Evolutionary conservation across 148 eudicot genomes (phyloP), one percentile per base, ranked within the genome.

Genomic region (Rhododendron simsii): DNA sequence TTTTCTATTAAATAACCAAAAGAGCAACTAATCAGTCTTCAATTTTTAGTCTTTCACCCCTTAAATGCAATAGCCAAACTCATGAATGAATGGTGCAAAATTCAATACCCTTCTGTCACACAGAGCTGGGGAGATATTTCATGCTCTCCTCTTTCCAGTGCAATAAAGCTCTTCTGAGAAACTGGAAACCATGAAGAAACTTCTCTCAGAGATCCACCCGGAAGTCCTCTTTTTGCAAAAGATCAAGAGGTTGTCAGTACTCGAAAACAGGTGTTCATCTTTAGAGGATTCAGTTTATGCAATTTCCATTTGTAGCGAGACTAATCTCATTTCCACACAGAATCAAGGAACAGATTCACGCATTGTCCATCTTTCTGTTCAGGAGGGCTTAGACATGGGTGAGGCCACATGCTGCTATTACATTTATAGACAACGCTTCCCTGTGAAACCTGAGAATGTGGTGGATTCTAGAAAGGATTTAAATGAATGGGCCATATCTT

Each of bases 341-440:
- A 90, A 65, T 41, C 82, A 80, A 83, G 87, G 78, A 73, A 91
- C 88, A 18, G 88, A 89, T 57, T 88, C 90, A 1, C 61, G 79
- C 2, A 85, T 88, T 9, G 82, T 92, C 73, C 90, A 88, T 82
- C 89, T 91, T 6, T 85, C 89, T 8, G 88, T 85, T 26, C 88
- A 87, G 57, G 89, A 84, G 47, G 81, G 86, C 45, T 48, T 61
- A 37, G 81, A 87, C 51, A 69, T 55, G 45, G 85, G 76, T 16
- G 92, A 87, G 75, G 86, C 86, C 65, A 85, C 84, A 30, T 89
- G 93, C 78, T 28, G 88, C 15, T 92, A 90, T 30, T 92, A 79
- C 84, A 87, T 92, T 48, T 87, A 91, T 87, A 86, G 89, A 73
- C 93, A 90, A 33, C 51, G 86, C 45, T 91, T 90, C 89, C 88